Evolutionary conservation across 2,329 filamentous ascomycete species (phyloP), one percentile per base, ranked within the genome.

Genomic region (Alternaria arbusti): DNA sequence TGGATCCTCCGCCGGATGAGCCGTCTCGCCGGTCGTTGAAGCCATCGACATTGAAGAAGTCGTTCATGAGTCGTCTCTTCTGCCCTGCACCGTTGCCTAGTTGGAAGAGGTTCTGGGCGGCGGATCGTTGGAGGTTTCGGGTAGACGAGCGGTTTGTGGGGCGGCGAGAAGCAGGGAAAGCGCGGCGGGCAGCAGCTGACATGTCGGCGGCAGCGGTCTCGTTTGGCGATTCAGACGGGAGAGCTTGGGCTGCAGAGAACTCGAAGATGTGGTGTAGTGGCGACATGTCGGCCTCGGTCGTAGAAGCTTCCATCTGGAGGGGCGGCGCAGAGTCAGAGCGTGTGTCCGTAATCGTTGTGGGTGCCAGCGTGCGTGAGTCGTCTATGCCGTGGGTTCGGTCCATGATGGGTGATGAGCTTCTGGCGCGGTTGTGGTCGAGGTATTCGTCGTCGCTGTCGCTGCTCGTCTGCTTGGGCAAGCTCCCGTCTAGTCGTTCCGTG

Each of bases 31-130:
- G 70, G 54, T 80, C 87, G 63, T 86, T 84, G 54, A 91, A 78
- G 67, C 87, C 88, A 57, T 88, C 87, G 8, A 91, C 82, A 73
- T 93, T 91, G 74, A 94, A 94, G 57, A 93, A 89, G 73, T 94
- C 91, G 23, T 88, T 87, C 72, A 92, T 86, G 70, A 92, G 86
- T 71, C 91, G 87, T 45, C 91, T 86, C 79, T 95, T 95, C 70
- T 88, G 86, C 2, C 91, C 91, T 9, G 90, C 87, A 7, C 88
- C 89, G 62, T 86, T 86, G 5, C 89, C 88, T 9, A 92, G 80
- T 44, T 79, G 80, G 47, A 82, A 76, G 40, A 81, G 77, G 67
- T 80, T 71, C 71, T 75, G 65, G 54, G 74, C 70, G 46, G 76
- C 70, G 11, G 71, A 69, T n/a, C 76, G 72, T 54, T 77, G 78